These are phyloP conservation scores for Ophiostoma novo-ulmi DNA, from an alignment of 2,329 filamentous ascomycete genomes.

Conservation along the genomic window DNA sequence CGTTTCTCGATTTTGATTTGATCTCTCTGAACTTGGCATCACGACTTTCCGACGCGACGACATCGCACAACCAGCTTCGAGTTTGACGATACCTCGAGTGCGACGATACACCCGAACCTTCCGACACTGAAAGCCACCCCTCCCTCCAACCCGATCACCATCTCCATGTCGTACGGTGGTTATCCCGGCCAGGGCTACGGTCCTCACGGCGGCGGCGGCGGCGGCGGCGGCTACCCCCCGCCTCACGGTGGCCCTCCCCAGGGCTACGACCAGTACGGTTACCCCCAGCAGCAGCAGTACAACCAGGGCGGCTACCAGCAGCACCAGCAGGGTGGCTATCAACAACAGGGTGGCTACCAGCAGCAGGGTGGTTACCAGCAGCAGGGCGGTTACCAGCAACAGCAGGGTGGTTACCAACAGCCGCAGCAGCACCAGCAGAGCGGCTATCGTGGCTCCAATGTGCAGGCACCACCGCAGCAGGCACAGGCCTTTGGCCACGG, in stretches of 20 bases:
- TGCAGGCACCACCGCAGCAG: slow-evolving; percentile 44
- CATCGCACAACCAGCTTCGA: not conserved
- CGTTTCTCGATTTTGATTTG: not conserved
- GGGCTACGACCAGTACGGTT: slow-evolving; percentile 27
- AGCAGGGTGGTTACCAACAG: slow-evolving; percentile 22
- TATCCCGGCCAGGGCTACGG: slow-evolving; percentile 31
- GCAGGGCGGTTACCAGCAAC: slow-evolving; percentile 21
- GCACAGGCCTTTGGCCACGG: slow-evolving; percentile 61
- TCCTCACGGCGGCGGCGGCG: slow-evolving; percentile 25
- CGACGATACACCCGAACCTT: not conserved
- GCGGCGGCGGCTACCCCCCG: slow-evolving; percentile 19
- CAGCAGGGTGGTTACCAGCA: slow-evolving; percentile 22
- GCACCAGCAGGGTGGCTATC: not conserved
- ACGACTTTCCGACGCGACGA: not conserved
- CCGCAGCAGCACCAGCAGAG: slow-evolving; percentile 20
- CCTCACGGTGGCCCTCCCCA: slow-evolving; percentile 23
- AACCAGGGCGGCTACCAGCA: slow-evolving; percentile 21
- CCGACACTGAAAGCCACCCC: not conserved
- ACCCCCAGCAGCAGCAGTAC: slow-evolving; percentile 21
- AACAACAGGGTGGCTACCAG: slow-evolving; percentile 19
- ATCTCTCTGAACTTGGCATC: not conserved
- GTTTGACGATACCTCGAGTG: not conserved
- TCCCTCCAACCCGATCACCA: not conserved
- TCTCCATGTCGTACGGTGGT: slow-evolving; percentile 22
- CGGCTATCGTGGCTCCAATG: slow-evolving; percentile 23